These are phyloP conservation scores for Apiospora pterosperma DNA, from an alignment of 2,329 filamentous ascomycete genomes.

Conservation along the genomic window DNA sequence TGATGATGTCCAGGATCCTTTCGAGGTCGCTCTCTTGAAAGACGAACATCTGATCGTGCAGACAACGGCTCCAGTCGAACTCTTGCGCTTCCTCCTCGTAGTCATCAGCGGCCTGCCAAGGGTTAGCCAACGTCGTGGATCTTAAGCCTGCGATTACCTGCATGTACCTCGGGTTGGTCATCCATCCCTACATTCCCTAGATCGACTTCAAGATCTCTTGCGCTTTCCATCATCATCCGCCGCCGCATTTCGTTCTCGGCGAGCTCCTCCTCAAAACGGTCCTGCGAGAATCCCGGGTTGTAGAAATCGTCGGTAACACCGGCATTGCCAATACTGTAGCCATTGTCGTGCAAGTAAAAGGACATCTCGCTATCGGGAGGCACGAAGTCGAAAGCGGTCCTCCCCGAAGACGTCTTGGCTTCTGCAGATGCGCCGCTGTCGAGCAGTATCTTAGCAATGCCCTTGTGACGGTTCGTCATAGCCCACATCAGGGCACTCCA, in stretches of 20 bases:
- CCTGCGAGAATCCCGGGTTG: slow-evolving; percentile 84
- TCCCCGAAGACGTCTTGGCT: slow-evolving; percentile 88
- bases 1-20: slow-evolving; percentile 88
- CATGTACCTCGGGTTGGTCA: slow-evolving; percentile 81
- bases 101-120: slow-evolving; percentile 63
- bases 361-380: slow-evolving; percentile 95
- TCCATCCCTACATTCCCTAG: slow-evolving; percentile 93
- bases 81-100: slow-evolving; percentile 87
- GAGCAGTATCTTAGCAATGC: slow-evolving; percentile 86
- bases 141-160: neutral
- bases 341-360: slow-evolving; percentile 90
- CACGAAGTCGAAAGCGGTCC: slow-evolving; percentile 94
- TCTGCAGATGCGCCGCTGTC: slow-evolving; percentile 95
- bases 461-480: slow-evolving; percentile 97
- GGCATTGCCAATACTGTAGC: slow-evolving; percentile 81
- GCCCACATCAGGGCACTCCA: slow-evolving; percentile 99
- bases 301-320: slow-evolving; percentile 90
- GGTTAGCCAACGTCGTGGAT: slow-evolving; percentile 20
- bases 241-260: slow-evolving; percentile 93
- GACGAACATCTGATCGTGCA: slow-evolving; percentile 99
- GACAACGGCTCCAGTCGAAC: slow-evolving; percentile 91
- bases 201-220: slow-evolving; percentile 93
- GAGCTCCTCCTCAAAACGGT: slow-evolving; percentile 94
- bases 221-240: slow-evolving; percentile 99
- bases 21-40: slow-evolving; percentile 94